A percentile compares a stretch with the other conserved stretches of the same genome.
Evolutionary conservation across 768 basidiomycete species (phyloP).

Genomic region (Termitomyces eurrhizus): DNA sequence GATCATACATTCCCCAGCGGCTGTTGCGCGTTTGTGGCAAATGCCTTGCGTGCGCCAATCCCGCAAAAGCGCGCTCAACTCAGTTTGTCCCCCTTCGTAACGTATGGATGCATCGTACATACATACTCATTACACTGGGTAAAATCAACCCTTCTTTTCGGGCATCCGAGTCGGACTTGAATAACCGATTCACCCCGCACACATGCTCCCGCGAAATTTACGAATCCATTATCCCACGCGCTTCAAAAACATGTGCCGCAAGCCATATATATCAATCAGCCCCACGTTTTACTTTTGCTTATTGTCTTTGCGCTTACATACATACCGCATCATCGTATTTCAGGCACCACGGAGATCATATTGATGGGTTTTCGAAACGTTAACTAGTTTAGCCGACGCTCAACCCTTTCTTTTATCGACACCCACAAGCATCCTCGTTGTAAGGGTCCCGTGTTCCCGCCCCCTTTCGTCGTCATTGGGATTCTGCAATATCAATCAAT

Average conservation of each 20-base stretch:
- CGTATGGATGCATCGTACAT: background rate
- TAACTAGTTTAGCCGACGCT: background rate
- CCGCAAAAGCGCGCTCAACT: too few species aligned
- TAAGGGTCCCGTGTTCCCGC: background rate
- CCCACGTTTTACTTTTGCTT: background rate
- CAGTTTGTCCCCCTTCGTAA: background rate
- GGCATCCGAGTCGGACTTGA: background rate
- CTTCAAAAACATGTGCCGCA: background rate
- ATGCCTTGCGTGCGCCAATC: background rate
- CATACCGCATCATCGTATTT: background rate
- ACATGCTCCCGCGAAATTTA: background rate
- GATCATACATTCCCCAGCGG: background rate
- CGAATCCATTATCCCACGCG: background rate
- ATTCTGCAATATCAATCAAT: too few species aligned
- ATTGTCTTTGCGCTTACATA: background rate
- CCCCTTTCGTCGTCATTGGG: background rate
- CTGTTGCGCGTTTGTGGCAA: background rate
- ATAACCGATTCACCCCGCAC: too few species aligned
- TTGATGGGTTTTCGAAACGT: background rate
- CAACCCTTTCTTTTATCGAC: background rate
- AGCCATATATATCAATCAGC: background rate
- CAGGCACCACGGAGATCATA: constrained; percentile 3
- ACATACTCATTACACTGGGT: too few species aligned
- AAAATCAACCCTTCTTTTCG: background rate
- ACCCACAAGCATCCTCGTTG: constrained; percentile 2